Conservation (phyloP, 2,329 filamentous ascomycete genomes). For the Aspergillus sp. region DNA sequence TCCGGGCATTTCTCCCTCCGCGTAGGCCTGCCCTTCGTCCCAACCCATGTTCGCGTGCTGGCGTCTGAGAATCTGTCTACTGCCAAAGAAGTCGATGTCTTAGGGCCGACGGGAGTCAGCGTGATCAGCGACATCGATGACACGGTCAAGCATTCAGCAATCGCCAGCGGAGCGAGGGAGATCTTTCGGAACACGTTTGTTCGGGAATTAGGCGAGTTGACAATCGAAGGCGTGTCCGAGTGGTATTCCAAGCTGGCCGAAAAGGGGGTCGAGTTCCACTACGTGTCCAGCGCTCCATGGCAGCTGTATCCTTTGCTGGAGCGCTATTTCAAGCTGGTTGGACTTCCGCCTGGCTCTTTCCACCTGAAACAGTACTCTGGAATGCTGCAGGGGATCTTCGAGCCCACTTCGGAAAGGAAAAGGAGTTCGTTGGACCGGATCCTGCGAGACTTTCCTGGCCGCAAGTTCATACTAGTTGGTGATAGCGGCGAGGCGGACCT, state of each 20-base stretch:
- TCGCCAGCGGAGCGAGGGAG: slow-evolving; percentile 74
- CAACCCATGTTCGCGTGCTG: slow-evolving; percentile 78
- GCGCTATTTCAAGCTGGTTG: slow-evolving; percentile 71
- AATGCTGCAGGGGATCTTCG: slow-evolving; percentile 96
- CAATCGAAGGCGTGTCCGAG: slow-evolving; percentile 74
- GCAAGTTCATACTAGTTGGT: slow-evolving; percentile 83
- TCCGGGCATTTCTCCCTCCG: slow-evolving; percentile 78
- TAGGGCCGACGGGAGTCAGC: slow-evolving; percentile 71
- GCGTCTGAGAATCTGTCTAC: slow-evolving; percentile 77
- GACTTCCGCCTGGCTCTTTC: slow-evolving; percentile 77
- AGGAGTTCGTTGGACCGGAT: slow-evolving; percentile 79
- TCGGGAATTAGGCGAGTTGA: slow-evolving; percentile 70
- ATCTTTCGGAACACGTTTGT: slow-evolving; percentile 97
- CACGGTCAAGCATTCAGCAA: slow-evolving; percentile 92
- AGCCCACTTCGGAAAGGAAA: slow-evolving; percentile 92
- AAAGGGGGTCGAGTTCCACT: slow-evolving; percentile 82
- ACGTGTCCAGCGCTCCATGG: slow-evolving; percentile 99
- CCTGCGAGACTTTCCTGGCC: slow-evolving; percentile 76
- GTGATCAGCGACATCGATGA: slow-evolving; percentile 97
- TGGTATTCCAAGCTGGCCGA: slow-evolving; percentile 75
- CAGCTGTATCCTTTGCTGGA: slow-evolving; percentile 86
- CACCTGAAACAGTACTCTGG: slow-evolving; percentile 94
- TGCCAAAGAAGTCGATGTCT: slow-evolving; percentile 67
- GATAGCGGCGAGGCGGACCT: slow-evolving; percentile 95
- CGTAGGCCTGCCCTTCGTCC: slow-evolving; percentile 77